phyloP scores from a whole-genome alignment of 73 alveolate species.

The Paramecium caudatum region DNA sequence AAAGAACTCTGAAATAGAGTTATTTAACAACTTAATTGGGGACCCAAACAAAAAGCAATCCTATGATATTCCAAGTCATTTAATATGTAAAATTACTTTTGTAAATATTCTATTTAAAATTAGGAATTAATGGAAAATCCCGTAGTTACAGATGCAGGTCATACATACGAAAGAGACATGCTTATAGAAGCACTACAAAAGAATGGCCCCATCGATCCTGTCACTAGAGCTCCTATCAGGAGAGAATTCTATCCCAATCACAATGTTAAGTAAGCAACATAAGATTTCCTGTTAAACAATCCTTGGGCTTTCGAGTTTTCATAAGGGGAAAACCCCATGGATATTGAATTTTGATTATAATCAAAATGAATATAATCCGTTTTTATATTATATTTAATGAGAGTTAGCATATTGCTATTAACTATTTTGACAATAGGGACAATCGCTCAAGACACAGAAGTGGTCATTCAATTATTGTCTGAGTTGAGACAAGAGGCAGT shows the following conservation, averaged over 20 bases:
- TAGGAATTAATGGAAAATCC: conserved; percentile 68
- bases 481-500: background rate
- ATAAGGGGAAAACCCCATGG: background rate
- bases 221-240: conserved; percentile 56
- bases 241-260: conserved; percentile 41
- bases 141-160: conserved; percentile 43
- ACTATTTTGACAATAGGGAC: background rate
- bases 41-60: background rate
- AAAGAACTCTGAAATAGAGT: background rate
- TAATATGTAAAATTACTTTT: conserved; percentile 48
- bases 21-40: conserved; percentile 32
- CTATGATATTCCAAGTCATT: conserved; percentile 51
- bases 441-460: conserved; percentile 15
- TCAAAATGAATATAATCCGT: background rate
- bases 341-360: conserved; percentile 63
- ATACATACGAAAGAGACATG: conserved; percentile 53
- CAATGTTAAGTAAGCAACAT: conserved; percentile 35
- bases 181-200: conserved; percentile 26
- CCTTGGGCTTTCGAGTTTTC: conserved; percentile 69
- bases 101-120: background rate
- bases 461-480: background rate
- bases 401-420: background rate
- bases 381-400: background rate
- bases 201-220: conserved; percentile 58
- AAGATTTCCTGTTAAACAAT: conserved; percentile 36